These are phyloP conservation scores for Neonothopanus nambi DNA, from an alignment of 1,284 basidiomycete genomes.

Conservation along the genomic window DNA sequence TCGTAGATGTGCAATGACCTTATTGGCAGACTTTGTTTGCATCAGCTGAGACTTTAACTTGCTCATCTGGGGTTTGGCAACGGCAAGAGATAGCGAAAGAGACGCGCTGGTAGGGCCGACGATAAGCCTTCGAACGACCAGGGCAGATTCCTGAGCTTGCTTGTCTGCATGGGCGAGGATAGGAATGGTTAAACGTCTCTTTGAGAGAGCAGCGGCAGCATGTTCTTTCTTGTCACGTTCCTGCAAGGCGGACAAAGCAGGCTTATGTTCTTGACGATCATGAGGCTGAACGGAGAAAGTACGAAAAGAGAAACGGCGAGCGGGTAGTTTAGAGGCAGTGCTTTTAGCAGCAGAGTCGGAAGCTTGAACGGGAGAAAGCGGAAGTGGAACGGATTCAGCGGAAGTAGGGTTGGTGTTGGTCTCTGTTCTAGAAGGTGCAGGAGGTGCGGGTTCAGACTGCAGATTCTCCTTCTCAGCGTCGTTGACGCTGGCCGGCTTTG, in stretches of 20 bases:
- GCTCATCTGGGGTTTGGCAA: slow-evolving; percentile 53
- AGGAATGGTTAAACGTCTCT: slow-evolving; percentile 29
- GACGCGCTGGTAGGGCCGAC: slow-evolving; percentile 49
- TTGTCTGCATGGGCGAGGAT: slow-evolving; percentile 48
- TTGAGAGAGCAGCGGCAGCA: slow-evolving; percentile 34
- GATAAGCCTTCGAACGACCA: slow-evolving; percentile 66
- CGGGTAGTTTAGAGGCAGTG: slow-evolving; percentile 6
- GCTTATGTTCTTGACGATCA: slow-evolving; percentile 32
- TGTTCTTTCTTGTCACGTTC: slow-evolving; percentile 42
- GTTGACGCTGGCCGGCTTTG: background rate
- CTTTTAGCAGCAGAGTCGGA: background rate
- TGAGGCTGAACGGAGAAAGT: slow-evolving; percentile 28
- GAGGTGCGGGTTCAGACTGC: too few species aligned
- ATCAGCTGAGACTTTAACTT: slow-evolving; percentile 73
- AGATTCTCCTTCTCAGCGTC: slow-evolving; percentile 5
- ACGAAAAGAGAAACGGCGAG: slow-evolving; percentile 25
- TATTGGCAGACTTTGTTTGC: slow-evolving; percentile 65
- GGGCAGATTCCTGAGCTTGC: slow-evolving; percentile 63
- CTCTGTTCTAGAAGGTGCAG: too few species aligned
- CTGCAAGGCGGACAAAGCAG: slow-evolving; percentile 33
- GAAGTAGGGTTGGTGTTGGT: background rate
- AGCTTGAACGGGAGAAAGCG: slow-evolving; percentile 7
- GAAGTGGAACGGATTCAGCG: slow-evolving; percentile 13
- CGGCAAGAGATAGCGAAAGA: slow-evolving; percentile 37
- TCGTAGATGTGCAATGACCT: slow-evolving; percentile 67